phyloP scores from a whole-genome alignment of 148 eudicot species.

The Rhododendron vialii region DNA sequence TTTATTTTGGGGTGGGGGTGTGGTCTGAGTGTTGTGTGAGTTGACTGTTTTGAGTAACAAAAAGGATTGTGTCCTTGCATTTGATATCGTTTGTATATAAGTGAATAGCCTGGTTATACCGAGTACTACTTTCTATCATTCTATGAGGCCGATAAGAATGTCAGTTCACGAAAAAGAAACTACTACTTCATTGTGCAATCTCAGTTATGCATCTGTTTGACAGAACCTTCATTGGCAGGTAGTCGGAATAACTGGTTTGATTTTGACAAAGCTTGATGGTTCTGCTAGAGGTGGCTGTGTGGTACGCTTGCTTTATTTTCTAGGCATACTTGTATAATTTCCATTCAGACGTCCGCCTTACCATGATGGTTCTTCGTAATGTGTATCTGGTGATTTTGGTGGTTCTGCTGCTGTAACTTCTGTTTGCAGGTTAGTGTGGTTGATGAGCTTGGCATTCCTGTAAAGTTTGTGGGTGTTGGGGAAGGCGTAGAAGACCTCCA shows the following conservation, averaged over 20 bases:
- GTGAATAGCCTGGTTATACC: background rate
- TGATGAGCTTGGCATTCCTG: conserved; percentile 96
- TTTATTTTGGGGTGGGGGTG: background rate
- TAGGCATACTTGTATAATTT: conserved; percentile 1
- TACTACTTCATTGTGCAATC: background rate
- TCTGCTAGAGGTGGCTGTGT: conserved; percentile 99
- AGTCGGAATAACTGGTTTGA: conserved; percentile 89
- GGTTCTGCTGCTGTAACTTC: background rate
- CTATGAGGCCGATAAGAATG: background rate
- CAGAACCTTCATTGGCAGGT: conserved; percentile 43
- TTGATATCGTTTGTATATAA: background rate
- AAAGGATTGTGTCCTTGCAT: background rate
- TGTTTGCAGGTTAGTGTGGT: conserved; percentile 83
- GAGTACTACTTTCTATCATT: background rate
- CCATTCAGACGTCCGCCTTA: background rate
- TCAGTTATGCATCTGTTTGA: conserved; percentile 11
- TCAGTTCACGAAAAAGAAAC: background rate
- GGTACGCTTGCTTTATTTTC: conserved; percentile 36
- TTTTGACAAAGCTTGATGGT: conserved; percentile 96
- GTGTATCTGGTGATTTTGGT: background rate
- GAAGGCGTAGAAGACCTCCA: conserved; percentile 98
- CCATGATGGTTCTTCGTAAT: background rate
- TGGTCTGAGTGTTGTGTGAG: background rate
- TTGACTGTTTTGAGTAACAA: background rate
- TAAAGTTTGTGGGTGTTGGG: conserved; percentile 98